These are phyloP conservation scores for Pleurotus tuber-regium DNA, from an alignment of 768 basidiomycete genomes.

Conservation along the genomic window DNA sequence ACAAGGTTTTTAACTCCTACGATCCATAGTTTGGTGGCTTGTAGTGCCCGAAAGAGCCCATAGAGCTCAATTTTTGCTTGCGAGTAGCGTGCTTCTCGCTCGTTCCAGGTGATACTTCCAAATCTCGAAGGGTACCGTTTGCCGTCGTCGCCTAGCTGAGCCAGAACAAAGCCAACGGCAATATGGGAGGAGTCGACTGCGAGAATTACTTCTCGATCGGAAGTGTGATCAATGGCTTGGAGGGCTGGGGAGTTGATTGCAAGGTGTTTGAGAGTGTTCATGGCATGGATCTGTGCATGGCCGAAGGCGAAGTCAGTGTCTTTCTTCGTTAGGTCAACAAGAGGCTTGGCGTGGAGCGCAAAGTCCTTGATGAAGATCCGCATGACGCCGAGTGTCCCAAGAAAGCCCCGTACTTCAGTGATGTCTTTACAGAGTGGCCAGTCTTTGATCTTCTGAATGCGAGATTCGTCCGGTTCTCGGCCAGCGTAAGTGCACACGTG, in stretches of 20 bases:
- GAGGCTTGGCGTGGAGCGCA: conserved; percentile 16
- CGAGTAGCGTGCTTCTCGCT: conserved; percentile 28
- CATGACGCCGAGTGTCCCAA: conserved; percentile 24
- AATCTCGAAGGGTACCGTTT: conserved; percentile 21
- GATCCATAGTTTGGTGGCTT: conserved; percentile 18
- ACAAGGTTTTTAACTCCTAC: conserved; percentile 20
- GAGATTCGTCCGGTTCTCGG: conserved; percentile 18
- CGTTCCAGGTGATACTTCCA: conserved; percentile 30
- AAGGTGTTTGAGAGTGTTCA: conserved; percentile 19
- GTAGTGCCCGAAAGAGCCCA: conserved; percentile 30
- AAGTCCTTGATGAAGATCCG: conserved; percentile 31
- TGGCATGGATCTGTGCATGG: conserved; percentile 19
- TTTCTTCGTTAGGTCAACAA: conserved; percentile 25
- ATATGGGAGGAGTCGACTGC: conserved; percentile 28
- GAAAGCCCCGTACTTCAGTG: conserved; percentile 25
- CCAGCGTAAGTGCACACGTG: conserved; percentile 36
- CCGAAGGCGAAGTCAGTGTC: conserved; percentile 29
- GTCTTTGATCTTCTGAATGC: conserved; percentile 17
- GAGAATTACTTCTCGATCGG: conserved; percentile 21
- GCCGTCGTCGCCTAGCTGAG: conserved; percentile 18
- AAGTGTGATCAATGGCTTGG: conserved; percentile 26
- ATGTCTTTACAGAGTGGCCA: conserved; percentile 22
- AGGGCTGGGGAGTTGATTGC: conserved; percentile 21
- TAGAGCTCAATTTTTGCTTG: conserved; percentile 38
- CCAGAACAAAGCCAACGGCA: conserved; percentile 20